Evolutionary conservation across 2,329 filamentous ascomycete species (phyloP).

Genomic region (Xylariaceae sp.): DNA sequence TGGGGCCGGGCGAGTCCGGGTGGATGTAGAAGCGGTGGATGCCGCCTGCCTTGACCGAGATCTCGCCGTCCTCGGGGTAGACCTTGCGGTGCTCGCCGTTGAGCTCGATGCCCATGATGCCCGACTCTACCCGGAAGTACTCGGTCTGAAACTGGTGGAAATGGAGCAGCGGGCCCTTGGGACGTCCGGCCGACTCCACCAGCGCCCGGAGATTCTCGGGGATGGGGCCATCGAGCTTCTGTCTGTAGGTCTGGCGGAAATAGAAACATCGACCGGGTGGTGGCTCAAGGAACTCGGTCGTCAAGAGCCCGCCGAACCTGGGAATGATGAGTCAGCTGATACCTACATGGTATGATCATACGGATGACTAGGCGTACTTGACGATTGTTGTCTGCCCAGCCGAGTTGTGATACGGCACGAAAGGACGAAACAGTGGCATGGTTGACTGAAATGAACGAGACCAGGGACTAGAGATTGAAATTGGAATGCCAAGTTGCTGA

Average conservation of each 20-base stretch:
- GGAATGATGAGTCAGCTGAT: not conserved
- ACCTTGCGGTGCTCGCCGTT: slow-evolving; percentile 19
- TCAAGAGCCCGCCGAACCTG: slow-evolving; percentile 20
- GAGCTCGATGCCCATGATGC: slow-evolving; percentile 24
- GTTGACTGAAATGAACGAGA: too few relatives aligned
- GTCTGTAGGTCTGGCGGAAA: slow-evolving; percentile 23
- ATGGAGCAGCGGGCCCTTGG: slow-evolving; percentile 24
- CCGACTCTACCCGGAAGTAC: slow-evolving; percentile 25
- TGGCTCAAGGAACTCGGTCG: slow-evolving; percentile 22
- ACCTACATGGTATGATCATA: too few relatives aligned
- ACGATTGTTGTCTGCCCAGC: slow-evolving; percentile 4
- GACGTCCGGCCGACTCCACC: slow-evolving; percentile 2
- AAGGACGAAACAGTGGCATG: slow-evolving; percentile 8
- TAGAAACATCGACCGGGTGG: slow-evolving; percentile 22
- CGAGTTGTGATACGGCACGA: slow-evolving; percentile 6
- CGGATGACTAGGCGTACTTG: slow-evolving; percentile 4
- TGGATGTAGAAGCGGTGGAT: slow-evolving; percentile 21
- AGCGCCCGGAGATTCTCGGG: slow-evolving; percentile 4
- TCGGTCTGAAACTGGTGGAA: slow-evolving; percentile 30
- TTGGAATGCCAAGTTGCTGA: too few relatives aligned
- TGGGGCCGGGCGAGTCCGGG: slow-evolving; percentile 12
- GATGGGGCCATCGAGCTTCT: slow-evolving; percentile 5
- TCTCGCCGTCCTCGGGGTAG: slow-evolving; percentile 25
- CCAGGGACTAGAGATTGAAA: too few relatives aligned
- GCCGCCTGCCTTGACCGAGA: slow-evolving; percentile 18